Evolutionary conservation across 441 rosid genomes (phyloP).

Genomic region (Macaranga tanarius): DNA sequence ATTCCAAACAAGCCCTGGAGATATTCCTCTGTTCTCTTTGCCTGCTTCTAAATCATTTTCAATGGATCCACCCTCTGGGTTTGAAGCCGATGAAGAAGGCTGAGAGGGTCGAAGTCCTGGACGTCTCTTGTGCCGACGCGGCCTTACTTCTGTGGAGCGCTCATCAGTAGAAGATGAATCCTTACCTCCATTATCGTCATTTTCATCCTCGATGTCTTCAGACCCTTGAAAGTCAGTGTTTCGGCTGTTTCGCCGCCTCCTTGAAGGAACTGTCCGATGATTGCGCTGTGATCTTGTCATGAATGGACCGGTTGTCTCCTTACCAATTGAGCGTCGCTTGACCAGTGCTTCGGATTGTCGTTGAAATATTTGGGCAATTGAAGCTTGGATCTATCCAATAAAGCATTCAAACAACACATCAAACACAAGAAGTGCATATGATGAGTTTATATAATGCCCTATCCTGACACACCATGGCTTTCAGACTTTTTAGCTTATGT

Average conservation of each 20-base stretch:
- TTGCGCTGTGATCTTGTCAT: conserved; percentile 43
- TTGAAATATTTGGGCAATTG: conserved; percentile 61
- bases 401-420: conserved; percentile 2
- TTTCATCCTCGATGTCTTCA: conserved; percentile 56
- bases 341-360: conserved; percentile 68
- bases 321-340: conserved; percentile 46
- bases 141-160: conserved; percentile 50
- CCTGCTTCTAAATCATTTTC: conserved; percentile 50
- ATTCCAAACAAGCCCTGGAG: conserved; percentile 48
- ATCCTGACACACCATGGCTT: not conserved
- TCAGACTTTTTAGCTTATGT: not conserved
- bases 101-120: conserved; percentile 46
- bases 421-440: not conserved
- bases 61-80: conserved; percentile 43
- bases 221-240: conserved; percentile 48
- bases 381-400: conserved; percentile 61
- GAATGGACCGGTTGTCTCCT: conserved; percentile 39
- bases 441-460: conserved; percentile 1
- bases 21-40: conserved; percentile 47
- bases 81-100: conserved; percentile 48
- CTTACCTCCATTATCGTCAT: conserved; percentile 54
- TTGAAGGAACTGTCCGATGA: conserved; percentile 36
- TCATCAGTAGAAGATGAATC: conserved; percentile 83
- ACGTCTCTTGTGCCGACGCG: conserved; percentile 55
- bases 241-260: conserved; percentile 49